These are phyloP conservation scores for Cronartium quercuum DNA, from an alignment of 1,284 basidiomycete genomes.

Conservation along the genomic window DNA sequence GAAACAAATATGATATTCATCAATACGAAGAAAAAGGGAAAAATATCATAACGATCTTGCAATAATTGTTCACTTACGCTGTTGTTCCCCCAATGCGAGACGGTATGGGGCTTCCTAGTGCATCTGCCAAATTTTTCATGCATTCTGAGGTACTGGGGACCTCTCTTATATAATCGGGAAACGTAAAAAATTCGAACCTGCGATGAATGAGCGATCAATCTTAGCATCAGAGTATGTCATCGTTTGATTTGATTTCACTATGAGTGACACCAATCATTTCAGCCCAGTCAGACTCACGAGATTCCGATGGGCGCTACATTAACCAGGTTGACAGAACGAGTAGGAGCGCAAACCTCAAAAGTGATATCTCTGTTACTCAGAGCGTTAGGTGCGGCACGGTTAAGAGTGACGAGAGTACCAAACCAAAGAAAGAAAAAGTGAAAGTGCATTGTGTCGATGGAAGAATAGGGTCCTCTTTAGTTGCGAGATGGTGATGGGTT, in stretches of 20 bases:
- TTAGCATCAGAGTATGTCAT: neutral
- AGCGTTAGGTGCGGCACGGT: no score
- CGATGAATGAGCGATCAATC: neutral
- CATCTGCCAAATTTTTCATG: slow-evolving; percentile 5
- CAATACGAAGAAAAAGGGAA: neutral
- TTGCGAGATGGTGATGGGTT: no score
- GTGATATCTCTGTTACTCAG: neutral
- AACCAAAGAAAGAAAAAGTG: no score
- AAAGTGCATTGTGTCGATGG: no score
- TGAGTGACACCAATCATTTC: no score
- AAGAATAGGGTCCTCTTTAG: no score
- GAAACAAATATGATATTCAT: neutral
- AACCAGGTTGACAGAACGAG: neutral
- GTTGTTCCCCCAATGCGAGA: slow-evolving; percentile 24
- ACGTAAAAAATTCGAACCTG: slow-evolving; percentile 17
- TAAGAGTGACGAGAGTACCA: no score
- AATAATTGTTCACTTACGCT: neutral
- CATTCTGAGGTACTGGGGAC: slow-evolving; percentile 3
- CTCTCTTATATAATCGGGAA: slow-evolving; percentile 9
- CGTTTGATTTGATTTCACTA: neutral
- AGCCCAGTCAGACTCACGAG: neutral
- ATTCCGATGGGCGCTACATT: neutral
- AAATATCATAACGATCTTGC: neutral
- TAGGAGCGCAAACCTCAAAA: neutral
- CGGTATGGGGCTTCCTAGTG: neutral